Conservation (phyloP, 78 protist genomes). For the Protostelium mycophagum region DNA sequence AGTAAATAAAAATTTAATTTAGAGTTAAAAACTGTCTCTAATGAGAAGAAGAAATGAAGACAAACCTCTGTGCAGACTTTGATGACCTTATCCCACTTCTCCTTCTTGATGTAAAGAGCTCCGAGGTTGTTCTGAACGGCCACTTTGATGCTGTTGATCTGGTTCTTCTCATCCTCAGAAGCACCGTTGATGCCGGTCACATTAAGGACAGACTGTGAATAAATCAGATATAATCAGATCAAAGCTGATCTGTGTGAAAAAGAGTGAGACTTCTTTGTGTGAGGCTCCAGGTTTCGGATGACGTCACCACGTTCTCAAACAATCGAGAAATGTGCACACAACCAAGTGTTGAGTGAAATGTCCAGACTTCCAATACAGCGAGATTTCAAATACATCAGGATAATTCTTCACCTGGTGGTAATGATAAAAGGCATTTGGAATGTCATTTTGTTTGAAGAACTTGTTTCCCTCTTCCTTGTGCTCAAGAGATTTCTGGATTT, state of each 20-base stretch:
- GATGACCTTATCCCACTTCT: constrained; percentile 15
- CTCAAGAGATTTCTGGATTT: constrained; percentile 13
- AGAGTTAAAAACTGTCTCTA: too few species aligned
- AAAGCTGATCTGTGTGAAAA: too few species aligned
- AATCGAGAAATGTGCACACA: too few species aligned
- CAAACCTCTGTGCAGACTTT: constrained; percentile 21
- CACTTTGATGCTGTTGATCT: constrained; percentile 8
- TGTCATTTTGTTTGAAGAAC: constrained; percentile 14
- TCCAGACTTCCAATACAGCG: too few species aligned
- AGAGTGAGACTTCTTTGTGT: too few species aligned
- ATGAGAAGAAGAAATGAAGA: too few species aligned
- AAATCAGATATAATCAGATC: not conserved
- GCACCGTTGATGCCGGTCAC: constrained; percentile 26
- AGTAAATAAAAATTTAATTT: too few species aligned
- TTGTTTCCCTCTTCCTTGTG: constrained; percentile 40
- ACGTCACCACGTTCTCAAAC: too few species aligned
- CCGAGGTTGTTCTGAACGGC: constrained; percentile 39
- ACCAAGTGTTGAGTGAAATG: too few species aligned
- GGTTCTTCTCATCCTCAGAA: constrained; percentile 3
- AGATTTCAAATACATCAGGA: too few species aligned
- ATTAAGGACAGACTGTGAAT: not conserved
- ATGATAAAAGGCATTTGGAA: constrained; percentile 15
- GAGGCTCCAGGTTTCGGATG: too few species aligned
- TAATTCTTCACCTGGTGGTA: constrained; percentile 34
- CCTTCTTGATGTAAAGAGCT: constrained; percentile 27